phyloP scores from a whole-genome alignment of 2,329 filamentous ascomycete genomes.

The Aspergillus tamarii region DNA sequence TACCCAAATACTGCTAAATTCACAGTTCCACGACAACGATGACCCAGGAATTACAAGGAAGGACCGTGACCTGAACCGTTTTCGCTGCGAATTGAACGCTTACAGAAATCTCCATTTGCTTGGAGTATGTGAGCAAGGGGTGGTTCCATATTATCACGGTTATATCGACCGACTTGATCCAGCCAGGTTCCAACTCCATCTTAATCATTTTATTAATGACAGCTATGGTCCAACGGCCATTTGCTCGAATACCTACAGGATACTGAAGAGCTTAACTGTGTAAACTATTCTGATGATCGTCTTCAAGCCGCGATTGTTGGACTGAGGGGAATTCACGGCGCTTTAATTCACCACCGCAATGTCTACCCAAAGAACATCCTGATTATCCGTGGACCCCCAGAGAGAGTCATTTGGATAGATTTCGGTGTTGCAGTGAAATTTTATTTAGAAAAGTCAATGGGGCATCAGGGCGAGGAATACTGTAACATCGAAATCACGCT shows the following conservation, averaged over 20 bases:
- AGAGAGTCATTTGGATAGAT: neutral
- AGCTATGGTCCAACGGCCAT: neutral
- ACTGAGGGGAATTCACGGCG: neutral
- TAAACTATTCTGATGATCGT: neutral
- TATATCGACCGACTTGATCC: conserved; percentile 9
- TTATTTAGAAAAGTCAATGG: neutral
- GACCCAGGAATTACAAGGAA: conserved; percentile 20
- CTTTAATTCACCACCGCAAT: neutral
- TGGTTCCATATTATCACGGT: conserved; percentile 18
- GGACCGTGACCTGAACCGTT: conserved; percentile 24
- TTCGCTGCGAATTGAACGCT: conserved; percentile 24
- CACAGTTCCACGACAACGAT: conserved; percentile 20
- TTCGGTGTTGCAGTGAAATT: neutral
- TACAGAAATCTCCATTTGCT: conserved; percentile 20
- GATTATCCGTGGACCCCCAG: neutral
- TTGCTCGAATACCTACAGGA: neutral
- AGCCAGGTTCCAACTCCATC: conserved; percentile 6
- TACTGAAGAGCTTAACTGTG: neutral
- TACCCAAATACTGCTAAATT: too few relatives aligned
- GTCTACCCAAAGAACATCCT: neutral
- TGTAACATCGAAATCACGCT: neutral
- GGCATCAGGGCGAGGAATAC: too few relatives aligned
- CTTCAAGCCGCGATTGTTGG: neutral
- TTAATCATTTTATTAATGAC: conserved; percentile 12
- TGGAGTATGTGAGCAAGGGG: conserved; percentile 17